Evolutionary conservation across 345 rosid species (phyloP), one percentile per base, ranked within the genome.

Genomic region (Eucalyptus sp.): DNA sequence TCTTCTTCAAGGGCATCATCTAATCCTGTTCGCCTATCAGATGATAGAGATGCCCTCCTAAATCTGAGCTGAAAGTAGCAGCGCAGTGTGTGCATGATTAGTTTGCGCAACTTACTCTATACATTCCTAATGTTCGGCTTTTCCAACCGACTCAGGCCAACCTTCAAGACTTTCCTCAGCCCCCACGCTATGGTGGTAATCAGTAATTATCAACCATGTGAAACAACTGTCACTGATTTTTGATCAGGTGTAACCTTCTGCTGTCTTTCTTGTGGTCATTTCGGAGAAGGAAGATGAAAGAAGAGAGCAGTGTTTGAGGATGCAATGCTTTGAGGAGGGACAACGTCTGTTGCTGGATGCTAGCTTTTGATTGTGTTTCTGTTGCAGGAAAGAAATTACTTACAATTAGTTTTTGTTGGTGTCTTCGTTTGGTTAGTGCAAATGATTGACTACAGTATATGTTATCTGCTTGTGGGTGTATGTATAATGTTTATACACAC

Each of bases 401-500:
- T 10, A 24, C 29, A 56, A 56, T 56, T 10, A 56, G 62, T 24
- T 56, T 56, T 56, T 56, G 62, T 56, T 56, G 27, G 62, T 0
- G 62, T 56, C 62, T 56, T 2, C 62, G 29, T 56, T 24, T 56
- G 62, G 62, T 56, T 2, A 56, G 62, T 24, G 62, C 62, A 24
- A 56, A 56, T 56, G 29, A 24, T 56, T 56, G 29, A 56, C 62
- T 9, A 25, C 3, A 56, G 6, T 24, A 56, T 56, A 24, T 56
- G 62, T 56, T 24, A 10, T 24, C 27, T 56, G 27, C 6, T 20
- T 56, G 29, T 24, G 13, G 27, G 27, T 20, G 24, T 18, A 3
- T 7, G 10, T 52, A 1, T 54, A 3, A 3, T 7, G 9, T 52
- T 0, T 52, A 3, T 0, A 56, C 1, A 54, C 60, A 54, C 25